These are phyloP conservation scores for Cryphonectria carpinicola DNA, from an alignment of 2,329 filamentous ascomycete species.

Conservation along the genomic window DNA sequence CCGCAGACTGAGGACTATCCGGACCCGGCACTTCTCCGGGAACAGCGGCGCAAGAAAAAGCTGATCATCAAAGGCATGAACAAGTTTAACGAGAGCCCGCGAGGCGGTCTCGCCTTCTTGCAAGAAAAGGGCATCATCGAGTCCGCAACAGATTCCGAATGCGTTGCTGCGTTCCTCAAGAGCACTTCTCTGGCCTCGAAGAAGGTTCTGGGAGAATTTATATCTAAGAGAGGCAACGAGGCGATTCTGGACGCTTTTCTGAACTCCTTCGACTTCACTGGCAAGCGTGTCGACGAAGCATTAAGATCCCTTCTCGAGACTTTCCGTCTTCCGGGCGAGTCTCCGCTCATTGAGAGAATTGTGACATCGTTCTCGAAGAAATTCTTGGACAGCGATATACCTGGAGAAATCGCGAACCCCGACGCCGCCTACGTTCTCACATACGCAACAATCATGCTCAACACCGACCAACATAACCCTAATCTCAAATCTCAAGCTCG, in stretches of 20 bases:
- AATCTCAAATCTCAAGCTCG: constrained; percentile 79
- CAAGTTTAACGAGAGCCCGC: constrained; percentile 96
- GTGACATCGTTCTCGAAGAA: constrained; percentile 85
- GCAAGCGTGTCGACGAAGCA: constrained; percentile 88
- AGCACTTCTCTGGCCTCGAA: constrained; percentile 89
- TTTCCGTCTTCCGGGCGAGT: constrained; percentile 93
- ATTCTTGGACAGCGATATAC: constrained; percentile 72
- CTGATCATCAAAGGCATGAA: constrained; percentile 84
- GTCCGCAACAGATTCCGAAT: constrained; percentile 71
- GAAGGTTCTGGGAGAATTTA: constrained; percentile 85
- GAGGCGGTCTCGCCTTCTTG: constrained; percentile 83
- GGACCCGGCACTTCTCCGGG: constrained; percentile 64
- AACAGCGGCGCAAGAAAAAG: constrained; percentile 79
- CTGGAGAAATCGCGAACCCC: constrained; percentile 77
- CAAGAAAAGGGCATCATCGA: constrained; percentile 84
- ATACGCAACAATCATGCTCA: constrained; percentile 96
- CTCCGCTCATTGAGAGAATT: constrained; percentile 89
- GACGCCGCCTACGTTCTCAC: constrained; percentile 89
- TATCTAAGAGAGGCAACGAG: constrained; percentile 90
- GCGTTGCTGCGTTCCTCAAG: constrained; percentile 84
- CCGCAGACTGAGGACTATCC: constrained; percentile 68
- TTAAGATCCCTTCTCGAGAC: constrained; percentile 84
- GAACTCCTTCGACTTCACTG: constrained; percentile 83
- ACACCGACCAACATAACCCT: constrained; percentile 95
- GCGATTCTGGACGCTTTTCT: constrained; percentile 83